These are phyloP conservation scores for Fusarium sp. DNA, from an alignment of 2,329 filamentous ascomycete species.

Conservation along the genomic window DNA sequence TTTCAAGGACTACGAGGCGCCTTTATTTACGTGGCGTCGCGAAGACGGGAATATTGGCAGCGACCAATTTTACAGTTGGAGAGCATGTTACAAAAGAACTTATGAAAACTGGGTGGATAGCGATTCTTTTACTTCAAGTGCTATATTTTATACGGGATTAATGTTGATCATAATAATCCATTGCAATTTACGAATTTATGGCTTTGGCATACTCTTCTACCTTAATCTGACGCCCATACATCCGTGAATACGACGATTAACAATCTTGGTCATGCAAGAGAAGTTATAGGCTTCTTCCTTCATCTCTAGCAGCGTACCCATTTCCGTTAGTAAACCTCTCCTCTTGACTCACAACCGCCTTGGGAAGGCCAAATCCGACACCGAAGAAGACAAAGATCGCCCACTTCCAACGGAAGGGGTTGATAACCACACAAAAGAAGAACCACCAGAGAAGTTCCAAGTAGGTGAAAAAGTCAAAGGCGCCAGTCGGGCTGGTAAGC, in stretches of 20 bases:
- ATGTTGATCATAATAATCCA: constrained; percentile 2
- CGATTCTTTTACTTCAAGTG: background rate
- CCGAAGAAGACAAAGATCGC: constrained; percentile 85
- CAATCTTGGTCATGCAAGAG: background rate
- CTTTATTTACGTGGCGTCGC: background rate
- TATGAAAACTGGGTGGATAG: background rate
- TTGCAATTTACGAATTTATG: constrained; percentile 16
- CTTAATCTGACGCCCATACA: background rate
- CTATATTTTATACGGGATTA: background rate
- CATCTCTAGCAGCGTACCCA: constrained; percentile 33
- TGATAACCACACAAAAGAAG: constrained; percentile 79
- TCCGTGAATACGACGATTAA: background rate
- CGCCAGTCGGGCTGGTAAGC: constrained; percentile 74
- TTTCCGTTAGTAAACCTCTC: constrained; percentile 59
- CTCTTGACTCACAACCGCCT: constrained; percentile 75
- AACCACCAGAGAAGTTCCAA: constrained; percentile 90
- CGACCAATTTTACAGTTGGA: background rate
- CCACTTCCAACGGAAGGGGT: constrained; percentile 94
- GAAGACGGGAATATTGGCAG: background rate
- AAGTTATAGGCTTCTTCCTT: constrained; percentile 33
- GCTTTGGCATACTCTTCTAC: background rate
- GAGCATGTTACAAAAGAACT: no score
- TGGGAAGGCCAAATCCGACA: constrained; percentile 74
- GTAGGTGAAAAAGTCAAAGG: constrained; percentile 93
- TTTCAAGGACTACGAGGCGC: constrained; percentile 3